Evolutionary conservation across 306 rosid species (phyloP).

Genomic region (Corylus heterophylla): DNA sequence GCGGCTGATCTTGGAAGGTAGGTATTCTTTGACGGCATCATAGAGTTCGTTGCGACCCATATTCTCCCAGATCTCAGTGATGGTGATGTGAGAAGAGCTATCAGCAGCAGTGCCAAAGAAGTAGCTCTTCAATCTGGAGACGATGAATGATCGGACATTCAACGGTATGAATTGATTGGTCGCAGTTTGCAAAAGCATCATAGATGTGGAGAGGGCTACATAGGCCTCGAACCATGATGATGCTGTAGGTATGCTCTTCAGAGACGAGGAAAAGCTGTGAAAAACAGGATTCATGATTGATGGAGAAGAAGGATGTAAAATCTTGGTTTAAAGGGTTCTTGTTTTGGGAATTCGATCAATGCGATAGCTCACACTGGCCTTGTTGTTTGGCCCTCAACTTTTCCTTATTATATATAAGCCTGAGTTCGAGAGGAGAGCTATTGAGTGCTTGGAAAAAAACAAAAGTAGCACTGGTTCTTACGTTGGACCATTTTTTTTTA

Average conservation of each 20-base stretch:
- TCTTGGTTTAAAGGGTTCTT: neutral
- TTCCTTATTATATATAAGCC: too few relatives aligned
- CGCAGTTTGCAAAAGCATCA: slow-evolving; percentile 36
- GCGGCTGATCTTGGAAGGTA: slow-evolving; percentile 2
- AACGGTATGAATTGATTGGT: slow-evolving; percentile 41
- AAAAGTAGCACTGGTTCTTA: too few relatives aligned
- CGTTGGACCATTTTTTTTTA: too few relatives aligned
- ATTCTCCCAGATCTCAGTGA: slow-evolving; percentile 22
- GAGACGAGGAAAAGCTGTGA: slow-evolving; percentile 9
- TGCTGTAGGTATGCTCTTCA: slow-evolving; percentile 18
- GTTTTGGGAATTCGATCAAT: neutral
- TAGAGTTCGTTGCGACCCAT: slow-evolving; percentile 20
- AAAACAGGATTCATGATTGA: neutral
- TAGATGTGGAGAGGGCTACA: slow-evolving; percentile 38
- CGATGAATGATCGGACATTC: neutral
- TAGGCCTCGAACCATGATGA: slow-evolving; percentile 49
- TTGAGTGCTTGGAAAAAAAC: too few relatives aligned
- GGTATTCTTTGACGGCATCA: slow-evolving; percentile 28
- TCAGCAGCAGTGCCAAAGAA: neutral
- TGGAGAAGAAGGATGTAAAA: neutral
- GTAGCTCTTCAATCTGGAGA: slow-evolving; percentile 11
- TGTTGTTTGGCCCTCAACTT: neutral
- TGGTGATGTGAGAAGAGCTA: neutral
- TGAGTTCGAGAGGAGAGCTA: too few relatives aligned
- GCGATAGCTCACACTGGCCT: too few relatives aligned